Evolutionary conservation across 352 stramenopile genomes (phyloP).

Genomic region (Phytophthora sojae): DNA sequence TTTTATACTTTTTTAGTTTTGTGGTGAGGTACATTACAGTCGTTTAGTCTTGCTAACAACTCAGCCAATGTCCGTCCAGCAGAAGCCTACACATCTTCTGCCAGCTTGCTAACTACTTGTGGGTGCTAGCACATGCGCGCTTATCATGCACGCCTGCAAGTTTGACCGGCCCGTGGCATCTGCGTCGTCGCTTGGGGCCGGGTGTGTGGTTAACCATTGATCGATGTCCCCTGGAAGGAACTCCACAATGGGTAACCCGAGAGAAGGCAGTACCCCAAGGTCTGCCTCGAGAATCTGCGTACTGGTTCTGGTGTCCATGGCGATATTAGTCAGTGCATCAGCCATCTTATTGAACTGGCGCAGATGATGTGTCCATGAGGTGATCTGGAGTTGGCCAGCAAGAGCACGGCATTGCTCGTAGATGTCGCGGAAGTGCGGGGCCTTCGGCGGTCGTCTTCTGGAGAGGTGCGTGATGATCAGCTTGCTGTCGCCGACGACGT

Average conservation of each 20-base stretch:
- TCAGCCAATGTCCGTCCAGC: too few species aligned
- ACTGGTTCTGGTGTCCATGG: neutral
- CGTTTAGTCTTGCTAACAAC: neutral
- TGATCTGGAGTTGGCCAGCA: neutral
- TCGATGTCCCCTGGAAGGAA: neutral
- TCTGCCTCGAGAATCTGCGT: too few species aligned
- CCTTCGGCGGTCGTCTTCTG: neutral
- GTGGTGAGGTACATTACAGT: neutral
- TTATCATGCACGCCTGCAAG: neutral
- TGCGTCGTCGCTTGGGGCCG: neutral
- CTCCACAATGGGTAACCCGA: too few species aligned
- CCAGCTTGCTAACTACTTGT: neutral
- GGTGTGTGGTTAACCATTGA: neutral
- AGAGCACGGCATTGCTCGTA: too few species aligned
- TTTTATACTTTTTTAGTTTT: neutral
- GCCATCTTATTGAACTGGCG: neutral
- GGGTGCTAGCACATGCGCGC: neutral
- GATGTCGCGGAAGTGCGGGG: neutral
- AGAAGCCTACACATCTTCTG: slow-evolving; percentile 49
- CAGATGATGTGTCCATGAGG: neutral
- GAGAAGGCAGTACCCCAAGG: too few species aligned
- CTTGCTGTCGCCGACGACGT: neutral
- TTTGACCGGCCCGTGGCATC: neutral
- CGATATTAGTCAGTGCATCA: neutral
- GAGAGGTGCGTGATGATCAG: neutral